These are phyloP conservation scores for Saccharomyces hybrid DNA, from an alignment of 1,139 yeast genomes.

Conservation along the genomic window DNA sequence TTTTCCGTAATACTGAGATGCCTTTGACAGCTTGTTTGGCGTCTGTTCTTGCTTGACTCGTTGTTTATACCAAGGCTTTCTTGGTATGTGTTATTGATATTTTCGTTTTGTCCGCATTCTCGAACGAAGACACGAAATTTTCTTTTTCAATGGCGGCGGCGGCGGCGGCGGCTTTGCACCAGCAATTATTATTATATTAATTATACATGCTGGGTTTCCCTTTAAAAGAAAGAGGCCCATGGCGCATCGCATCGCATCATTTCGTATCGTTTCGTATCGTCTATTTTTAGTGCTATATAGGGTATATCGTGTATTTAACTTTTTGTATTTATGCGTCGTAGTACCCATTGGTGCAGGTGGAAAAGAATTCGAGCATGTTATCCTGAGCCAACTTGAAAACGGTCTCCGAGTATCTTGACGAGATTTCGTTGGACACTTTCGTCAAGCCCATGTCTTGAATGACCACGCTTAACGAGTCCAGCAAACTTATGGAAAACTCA, in stretches of 20 bases:
- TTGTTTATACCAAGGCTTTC: neutral
- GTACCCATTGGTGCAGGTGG: constrained; percentile 23
- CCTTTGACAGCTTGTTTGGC: too few relatives aligned
- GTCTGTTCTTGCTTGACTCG: too few relatives aligned
- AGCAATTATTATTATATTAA: too few relatives aligned
- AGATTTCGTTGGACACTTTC: constrained; percentile 64
- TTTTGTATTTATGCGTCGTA: constrained; percentile 17
- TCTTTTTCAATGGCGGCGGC: neutral
- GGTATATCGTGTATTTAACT: neutral
- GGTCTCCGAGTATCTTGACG: constrained; percentile 53
- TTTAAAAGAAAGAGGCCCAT: neutral
- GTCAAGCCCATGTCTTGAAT: constrained; percentile 72
- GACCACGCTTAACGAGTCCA: constrained; percentile 48
- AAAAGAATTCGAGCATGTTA: constrained; percentile 26
- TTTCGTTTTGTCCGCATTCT: neutral
- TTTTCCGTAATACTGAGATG: neutral
- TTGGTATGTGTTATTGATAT: neutral
- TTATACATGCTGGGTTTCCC: neutral
- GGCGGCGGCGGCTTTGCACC: neutral
- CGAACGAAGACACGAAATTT: neutral
- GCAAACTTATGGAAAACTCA: constrained; percentile 69
- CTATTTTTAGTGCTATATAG: neutral
- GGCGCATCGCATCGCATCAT: neutral
- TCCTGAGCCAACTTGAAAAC: constrained; percentile 31
- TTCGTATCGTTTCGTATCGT: neutral